Percentiles rank a stretch among this genome's conserved stretches.
These are phyloP conservation scores for Somion occarium DNA, from an alignment of 1,284 basidiomycete species.

Conservation along the genomic window DNA sequence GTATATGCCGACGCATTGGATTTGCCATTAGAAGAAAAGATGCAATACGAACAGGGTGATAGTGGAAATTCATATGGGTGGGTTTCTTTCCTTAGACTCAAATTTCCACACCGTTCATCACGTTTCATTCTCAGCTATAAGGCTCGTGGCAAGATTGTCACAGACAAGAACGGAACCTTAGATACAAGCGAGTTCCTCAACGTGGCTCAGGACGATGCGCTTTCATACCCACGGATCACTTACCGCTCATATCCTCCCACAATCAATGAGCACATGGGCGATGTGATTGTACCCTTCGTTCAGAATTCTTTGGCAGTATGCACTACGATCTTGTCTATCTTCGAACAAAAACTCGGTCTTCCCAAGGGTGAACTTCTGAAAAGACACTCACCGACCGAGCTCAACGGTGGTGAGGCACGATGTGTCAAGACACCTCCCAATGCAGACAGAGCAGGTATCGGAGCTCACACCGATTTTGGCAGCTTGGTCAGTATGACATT, in stretches of 20 bases:
- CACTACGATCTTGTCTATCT: conserved; percentile 46
- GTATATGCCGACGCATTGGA: conserved; percentile 54
- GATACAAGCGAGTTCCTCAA: conserved; percentile 67
- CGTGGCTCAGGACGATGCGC: conserved; percentile 59
- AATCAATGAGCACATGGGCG: conserved; percentile 46
- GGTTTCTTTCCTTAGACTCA: conserved; percentile 7
- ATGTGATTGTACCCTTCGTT: conserved; percentile 51
- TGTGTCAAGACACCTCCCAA: conserved; percentile 47
- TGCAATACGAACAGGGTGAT: conserved; percentile 65
- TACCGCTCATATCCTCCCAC: conserved; percentile 52
- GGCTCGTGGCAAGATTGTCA: conserved; percentile 54
- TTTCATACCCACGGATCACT: conserved; percentile 48
- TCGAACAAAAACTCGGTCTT: conserved; percentile 54
- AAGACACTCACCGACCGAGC: conserved; percentile 42
- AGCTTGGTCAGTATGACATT: conserved; percentile 29
- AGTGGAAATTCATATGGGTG: conserved; percentile 58
- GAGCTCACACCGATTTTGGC: conserved; percentile 39
- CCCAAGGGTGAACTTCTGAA: conserved; percentile 43
- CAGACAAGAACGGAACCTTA: conserved; percentile 52
- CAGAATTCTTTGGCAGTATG: conserved; percentile 53
- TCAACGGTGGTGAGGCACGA: conserved; percentile 57
- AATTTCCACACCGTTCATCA: not conserved
- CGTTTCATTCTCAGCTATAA: conserved; percentile 48
- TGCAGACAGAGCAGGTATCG: conserved; percentile 26
- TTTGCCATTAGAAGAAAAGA: conserved; percentile 56